Evolutionary conservation across 768 basidiomycete species (phyloP).

Genomic region (Leccinum sublutescens): DNA sequence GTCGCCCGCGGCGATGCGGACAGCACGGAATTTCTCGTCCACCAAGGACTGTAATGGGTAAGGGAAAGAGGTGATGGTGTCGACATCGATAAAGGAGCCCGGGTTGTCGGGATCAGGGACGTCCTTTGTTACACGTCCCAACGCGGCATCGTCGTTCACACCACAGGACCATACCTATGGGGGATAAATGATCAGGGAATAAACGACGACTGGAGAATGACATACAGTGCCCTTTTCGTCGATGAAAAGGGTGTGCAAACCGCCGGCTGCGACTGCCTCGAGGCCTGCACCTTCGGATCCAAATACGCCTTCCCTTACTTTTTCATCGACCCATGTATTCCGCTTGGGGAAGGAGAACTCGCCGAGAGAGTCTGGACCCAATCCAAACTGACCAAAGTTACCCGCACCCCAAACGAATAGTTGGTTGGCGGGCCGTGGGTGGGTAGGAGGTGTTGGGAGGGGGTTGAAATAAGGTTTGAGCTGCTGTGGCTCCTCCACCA

Average conservation of each 20-base stretch:
- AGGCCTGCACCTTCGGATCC: constrained; percentile 76
- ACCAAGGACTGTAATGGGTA: constrained; percentile 67
- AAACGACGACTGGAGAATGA: constrained; percentile 16
- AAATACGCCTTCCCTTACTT: constrained; percentile 68
- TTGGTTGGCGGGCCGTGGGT: constrained; percentile 61
- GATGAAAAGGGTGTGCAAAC: constrained; percentile 85
- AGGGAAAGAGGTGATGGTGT: constrained; percentile 52
- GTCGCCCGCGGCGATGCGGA: constrained; percentile 81
- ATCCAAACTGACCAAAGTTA: constrained; percentile 94
- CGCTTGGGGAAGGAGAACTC: constrained; percentile 77
- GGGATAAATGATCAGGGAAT: constrained; percentile 4
- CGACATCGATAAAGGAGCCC: constrained; percentile 53
- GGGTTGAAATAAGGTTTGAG: constrained; percentile 62
- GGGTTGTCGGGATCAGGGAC: constrained; percentile 59
- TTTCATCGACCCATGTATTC: constrained; percentile 73
- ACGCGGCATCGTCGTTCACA: constrained; percentile 84
- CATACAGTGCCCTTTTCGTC: constrained; percentile 89
- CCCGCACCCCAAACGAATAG: constrained; percentile 90
- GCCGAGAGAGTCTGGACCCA: constrained; percentile 71
- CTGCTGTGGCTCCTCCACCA: constrained; percentile 38
- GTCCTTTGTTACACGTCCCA: constrained; percentile 72
- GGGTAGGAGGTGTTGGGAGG: constrained; percentile 56
- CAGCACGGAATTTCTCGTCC: constrained; percentile 81
- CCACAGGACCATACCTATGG: constrained; percentile 80
- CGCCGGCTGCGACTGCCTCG: constrained; percentile 78